Evolutionary conservation across 345 rosid genomes (phyloP), one percentile per base, ranked within the genome.

Genomic region (Aurinia saxatilis): DNA sequence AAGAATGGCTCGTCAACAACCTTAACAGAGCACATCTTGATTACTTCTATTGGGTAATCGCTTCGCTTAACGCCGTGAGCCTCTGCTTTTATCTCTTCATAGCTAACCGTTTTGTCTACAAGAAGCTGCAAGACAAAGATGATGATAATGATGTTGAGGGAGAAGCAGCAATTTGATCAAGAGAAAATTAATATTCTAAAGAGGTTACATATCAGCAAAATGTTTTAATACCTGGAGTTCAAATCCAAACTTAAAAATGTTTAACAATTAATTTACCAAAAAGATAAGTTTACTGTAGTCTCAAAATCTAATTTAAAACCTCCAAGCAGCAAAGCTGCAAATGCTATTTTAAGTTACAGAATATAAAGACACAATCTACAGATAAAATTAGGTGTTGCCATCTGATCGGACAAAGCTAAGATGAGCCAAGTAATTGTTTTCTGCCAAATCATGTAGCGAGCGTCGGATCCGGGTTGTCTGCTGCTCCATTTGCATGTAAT

Each of bases 361-460:
- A 4, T 27, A 27, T 27, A 27, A 1, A 27, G 7, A 6, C 4
- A 9, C 18, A 33, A 17, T 38, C 14, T 23, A 38, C 35, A 56
- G 8, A 56, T 17, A 10, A 9, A 14, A 16, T 8, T 25, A 63
- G 29, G 68, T 18, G 31, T 63, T 55, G 58, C 46, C 64, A 41
- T 65, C 71, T 19, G 78, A 85, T 58, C 73, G 87, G 46, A 90
- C 88, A 69, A 77, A 87, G 73, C 80, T 71, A 19, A 93, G 91
- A 11, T 36, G 78, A 36, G 83, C 77, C 63, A 93, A 55, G 77
- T 90, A 93, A 71, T 82, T 81, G 73, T 75, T 81, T 78, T 85
- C 97, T 13, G 96, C 97, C 73, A 93, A 85, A 73, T 93, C 99
- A 74, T 93, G 97, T 1, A 90, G 66, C 5, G 97, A 70, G 5